Evolutionary conservation across 2,329 filamentous ascomycete genomes (phyloP), one percentile per base, ranked within the genome.

Genomic region (Calonectria pseudoturangicola): DNA sequence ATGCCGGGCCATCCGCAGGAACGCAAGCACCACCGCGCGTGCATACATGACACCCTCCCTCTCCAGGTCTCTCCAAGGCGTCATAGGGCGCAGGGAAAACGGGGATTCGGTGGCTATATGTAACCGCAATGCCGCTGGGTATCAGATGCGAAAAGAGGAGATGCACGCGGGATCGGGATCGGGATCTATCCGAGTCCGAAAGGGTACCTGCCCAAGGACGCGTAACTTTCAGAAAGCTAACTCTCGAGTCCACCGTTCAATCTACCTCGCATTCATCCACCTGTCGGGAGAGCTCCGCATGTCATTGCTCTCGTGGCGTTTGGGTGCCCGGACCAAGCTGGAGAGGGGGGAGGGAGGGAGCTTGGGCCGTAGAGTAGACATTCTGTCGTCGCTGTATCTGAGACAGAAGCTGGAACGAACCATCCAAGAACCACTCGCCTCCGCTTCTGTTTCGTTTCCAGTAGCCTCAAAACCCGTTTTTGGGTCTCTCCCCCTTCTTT

Each of bases 161-260:
- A 43, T 63, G 47, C 25, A 47, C 30, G 16, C 2, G 18, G 25
- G 69, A 67, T 72, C 70, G 65, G 70, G 16, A 15, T 5, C 70
- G 50, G 58, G 41, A 60, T 68, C 70, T 65, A 65, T 72, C 70
- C 70, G 58, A 68, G 30, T 51, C 65, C 70, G 70, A 68, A 41
- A 13, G 48, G 25, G 8, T 18, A 21, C 21, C 18, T 25, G n/a
- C 63, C 15, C 36, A 16, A 5, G n/a, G 36, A 10, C 10, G 45
- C 21, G 8, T 25, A 48, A 12, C n/a, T 25, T 25, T 25, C 3
- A 13, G 21, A 48, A 25, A 48, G 10, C 10, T 12, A 25, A n/a
- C 45, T 13, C n/a, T 25, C 56, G 51, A 45, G 25, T 56, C 50
- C 64, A 54, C 64, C 64, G 64, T 66, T 54, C 28, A 25, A 25